Evolutionary conservation across 805 yeast genomes (phyloP).

Genomic region (Candida quercuum): DNA sequence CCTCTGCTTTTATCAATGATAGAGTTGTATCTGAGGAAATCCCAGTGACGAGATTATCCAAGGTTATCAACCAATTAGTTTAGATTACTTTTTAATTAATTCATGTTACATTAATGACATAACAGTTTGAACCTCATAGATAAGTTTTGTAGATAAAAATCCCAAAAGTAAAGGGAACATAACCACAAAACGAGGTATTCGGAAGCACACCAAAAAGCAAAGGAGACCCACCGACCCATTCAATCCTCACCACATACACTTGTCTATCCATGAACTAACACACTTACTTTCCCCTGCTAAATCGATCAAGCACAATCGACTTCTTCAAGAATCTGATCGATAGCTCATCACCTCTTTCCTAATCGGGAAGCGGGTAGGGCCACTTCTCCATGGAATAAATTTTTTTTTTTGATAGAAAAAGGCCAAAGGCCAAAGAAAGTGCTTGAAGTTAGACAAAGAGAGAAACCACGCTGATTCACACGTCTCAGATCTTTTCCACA

Average conservation of each 20-base stretch:
- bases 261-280: too few relatives aligned
- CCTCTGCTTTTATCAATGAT: conserved; percentile 15
- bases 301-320: not conserved
- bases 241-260: too few relatives aligned
- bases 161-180: too few relatives aligned
- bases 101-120: not conserved
- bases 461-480: too few relatives aligned
- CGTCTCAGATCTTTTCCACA: too few relatives aligned
- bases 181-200: too few relatives aligned
- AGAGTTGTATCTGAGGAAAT: conserved; percentile 20
- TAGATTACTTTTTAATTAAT: not conserved
- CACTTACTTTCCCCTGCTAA: too few relatives aligned
- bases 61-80: conserved; percentile 15
- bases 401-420: conserved; percentile 8
- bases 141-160: too few relatives aligned
- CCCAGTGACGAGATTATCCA: conserved; percentile 18
- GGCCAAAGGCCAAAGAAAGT: not conserved
- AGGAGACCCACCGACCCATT: too few relatives aligned
- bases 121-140: too few relatives aligned
- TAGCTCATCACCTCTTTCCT: conserved; percentile 19
- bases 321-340: not conserved
- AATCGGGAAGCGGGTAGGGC: conserved; percentile 14
- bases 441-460: not conserved
- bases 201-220: too few relatives aligned
- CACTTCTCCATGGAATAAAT: conserved; percentile 9